A percentile compares a stretch with the other conserved stretches of the same genome.
These are phyloP conservation scores for Gyromitra esculenta DNA, from an alignment of 2,329 filamentous ascomycete species.

Conservation along the genomic window DNA sequence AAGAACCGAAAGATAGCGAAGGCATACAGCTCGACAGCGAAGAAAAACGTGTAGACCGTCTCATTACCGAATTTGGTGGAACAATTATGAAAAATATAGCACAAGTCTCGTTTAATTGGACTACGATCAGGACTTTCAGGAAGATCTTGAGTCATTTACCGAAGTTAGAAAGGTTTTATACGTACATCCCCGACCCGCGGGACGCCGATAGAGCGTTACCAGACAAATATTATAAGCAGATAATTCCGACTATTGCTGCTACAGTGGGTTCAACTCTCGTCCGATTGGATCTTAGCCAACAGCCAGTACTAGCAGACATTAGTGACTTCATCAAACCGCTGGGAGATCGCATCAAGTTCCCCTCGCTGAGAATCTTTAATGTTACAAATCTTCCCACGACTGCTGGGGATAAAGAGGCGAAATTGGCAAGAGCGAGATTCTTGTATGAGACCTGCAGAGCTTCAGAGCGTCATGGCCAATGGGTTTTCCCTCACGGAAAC, in stretches of 20 bases:
- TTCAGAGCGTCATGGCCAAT: constrained; percentile 26
- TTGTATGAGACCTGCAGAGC: constrained; percentile 31
- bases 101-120: constrained; percentile 24
- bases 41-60: constrained; percentile 10
- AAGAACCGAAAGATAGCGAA: constrained; percentile 10
- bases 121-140: not conserved
- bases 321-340: constrained; percentile 25
- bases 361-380: constrained; percentile 31
- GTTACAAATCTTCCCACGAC: not conserved
- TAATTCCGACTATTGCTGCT: constrained; percentile 12
- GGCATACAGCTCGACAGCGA: constrained; percentile 24
- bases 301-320: constrained; percentile 19
- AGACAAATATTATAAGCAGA: constrained; percentile 13
- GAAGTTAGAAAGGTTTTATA: constrained; percentile 20
- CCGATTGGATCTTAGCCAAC: constrained; percentile 3
- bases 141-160: constrained; percentile 23
- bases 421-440: constrained; percentile 5
- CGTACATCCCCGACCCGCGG: not conserved
- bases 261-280: constrained; percentile 16
- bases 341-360: constrained; percentile 29
- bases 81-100: constrained; percentile 28
- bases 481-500: constrained; percentile 15
- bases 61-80: constrained; percentile 21
- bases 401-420: not conserved
- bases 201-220: not conserved